Conservation (phyloP, 2,329 filamentous ascomycete genomes). For the Penicillium decumbens region DNA sequence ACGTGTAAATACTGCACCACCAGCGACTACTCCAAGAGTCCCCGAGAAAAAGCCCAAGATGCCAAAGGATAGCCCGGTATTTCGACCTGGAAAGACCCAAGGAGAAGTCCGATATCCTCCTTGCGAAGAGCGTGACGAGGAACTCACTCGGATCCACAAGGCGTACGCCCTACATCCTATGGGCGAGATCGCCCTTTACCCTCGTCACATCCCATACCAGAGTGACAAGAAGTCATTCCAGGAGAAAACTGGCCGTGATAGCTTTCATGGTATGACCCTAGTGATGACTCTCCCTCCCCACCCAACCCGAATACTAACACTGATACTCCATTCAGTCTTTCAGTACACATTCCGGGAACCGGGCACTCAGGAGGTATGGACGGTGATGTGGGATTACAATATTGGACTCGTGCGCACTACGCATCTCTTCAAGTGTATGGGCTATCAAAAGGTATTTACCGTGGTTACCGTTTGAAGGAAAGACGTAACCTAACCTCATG, state of each 20-base stretch:
- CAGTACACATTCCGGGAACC: slow-evolving; percentile 74
- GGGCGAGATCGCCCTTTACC: slow-evolving; percentile 56
- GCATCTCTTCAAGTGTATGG: slow-evolving; percentile 86
- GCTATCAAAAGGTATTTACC: slow-evolving; percentile 70
- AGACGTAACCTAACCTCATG: not conserved
- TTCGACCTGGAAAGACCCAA: slow-evolving; percentile 58
- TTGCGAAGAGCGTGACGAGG: slow-evolving; percentile 61
- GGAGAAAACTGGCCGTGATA: slow-evolving; percentile 78
- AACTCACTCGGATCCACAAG: slow-evolving; percentile 55
- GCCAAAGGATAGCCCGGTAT: slow-evolving; percentile 60
- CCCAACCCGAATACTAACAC: not conserved
- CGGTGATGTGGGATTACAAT: slow-evolving; percentile 96
- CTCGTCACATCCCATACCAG: slow-evolving; percentile 83
- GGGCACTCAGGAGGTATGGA: slow-evolving; percentile 61
- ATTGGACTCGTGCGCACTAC: slow-evolving; percentile 90
- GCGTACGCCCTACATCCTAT: slow-evolving; percentile 63
- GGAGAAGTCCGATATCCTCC: slow-evolving; percentile 70
- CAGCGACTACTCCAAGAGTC: not conserved
- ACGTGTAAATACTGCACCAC: not conserved
- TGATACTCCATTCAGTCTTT: slow-evolving; percentile 25
- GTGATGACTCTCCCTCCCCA: too few relatives aligned
- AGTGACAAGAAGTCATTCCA: slow-evolving; percentile 89
- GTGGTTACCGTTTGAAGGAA: not conserved
- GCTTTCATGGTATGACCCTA: slow-evolving; percentile 67
- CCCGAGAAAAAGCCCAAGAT: slow-evolving; percentile 51